These are phyloP conservation scores for Ailanthus altissimus DNA, from an alignment of 345 rosid species.

Conservation along the genomic window DNA sequence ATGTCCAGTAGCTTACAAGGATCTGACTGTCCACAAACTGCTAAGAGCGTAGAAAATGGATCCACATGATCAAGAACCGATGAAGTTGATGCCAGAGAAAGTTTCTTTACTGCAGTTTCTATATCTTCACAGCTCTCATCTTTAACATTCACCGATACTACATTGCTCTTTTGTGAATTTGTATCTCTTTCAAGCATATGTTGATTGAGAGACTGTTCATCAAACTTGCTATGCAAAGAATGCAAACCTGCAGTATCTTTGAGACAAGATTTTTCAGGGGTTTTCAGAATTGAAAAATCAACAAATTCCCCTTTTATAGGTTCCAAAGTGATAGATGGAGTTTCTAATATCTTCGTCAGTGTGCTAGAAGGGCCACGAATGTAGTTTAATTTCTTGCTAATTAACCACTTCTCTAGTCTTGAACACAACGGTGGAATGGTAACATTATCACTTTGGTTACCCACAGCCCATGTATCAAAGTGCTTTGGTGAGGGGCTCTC, in stretches of 20 bases:
- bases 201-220: constrained; percentile 25
- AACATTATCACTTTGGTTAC: constrained; percentile 42
- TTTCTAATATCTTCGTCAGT: constrained; percentile 74
- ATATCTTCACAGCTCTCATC: constrained; percentile 41
- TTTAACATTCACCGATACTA: constrained; percentile 4
- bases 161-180: constrained; percentile 26
- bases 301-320: constrained; percentile 31
- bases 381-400: constrained; percentile 55
- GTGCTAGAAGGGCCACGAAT: constrained; percentile 68
- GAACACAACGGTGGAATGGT: constrained; percentile 58
- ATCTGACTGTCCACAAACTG: constrained; percentile 61
- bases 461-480: constrained; percentile 58
- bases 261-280: constrained; percentile 46
- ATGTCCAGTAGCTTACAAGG: constrained; percentile 65
- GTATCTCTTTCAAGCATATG: constrained; percentile 30
- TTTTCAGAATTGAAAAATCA: constrained; percentile 35
- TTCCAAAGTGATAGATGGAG: constrained; percentile 40
- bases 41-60: constrained; percentile 64
- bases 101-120: constrained; percentile 58
- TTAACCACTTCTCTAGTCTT: constrained; percentile 76
- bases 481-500: constrained; percentile 99
- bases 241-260: constrained; percentile 29
- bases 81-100: constrained; percentile 61
- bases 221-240: constrained; percentile 41
- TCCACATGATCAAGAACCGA: constrained; percentile 41